Percentiles rank a stretch among this genome's conserved stretches.
Evolutionary conservation across 2,329 filamentous ascomycete genomes (phyloP).

Genomic region (Aplosporella prunicola): DNA sequence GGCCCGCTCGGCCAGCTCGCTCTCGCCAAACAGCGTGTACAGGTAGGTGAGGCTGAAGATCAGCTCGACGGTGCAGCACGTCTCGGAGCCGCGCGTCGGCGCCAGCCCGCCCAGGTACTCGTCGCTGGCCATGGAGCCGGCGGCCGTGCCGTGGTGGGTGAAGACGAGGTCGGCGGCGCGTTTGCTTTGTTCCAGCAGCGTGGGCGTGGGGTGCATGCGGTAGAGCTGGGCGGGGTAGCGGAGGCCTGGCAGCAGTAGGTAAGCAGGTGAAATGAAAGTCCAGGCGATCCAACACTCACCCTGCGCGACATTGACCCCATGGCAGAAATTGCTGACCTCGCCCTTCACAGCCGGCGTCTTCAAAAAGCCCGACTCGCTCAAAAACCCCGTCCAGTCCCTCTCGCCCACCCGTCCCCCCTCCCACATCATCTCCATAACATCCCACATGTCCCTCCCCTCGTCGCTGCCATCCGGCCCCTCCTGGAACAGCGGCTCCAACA

Average conservation of each 20-base stretch:
- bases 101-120: constrained; percentile 32
- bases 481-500: constrained; percentile 41
- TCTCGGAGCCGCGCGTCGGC: constrained; percentile 28
- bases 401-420: constrained; percentile 18
- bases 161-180: constrained; percentile 31
- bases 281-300: constrained; percentile 25
- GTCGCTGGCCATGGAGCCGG: constrained; percentile 36
- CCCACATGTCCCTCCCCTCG: constrained; percentile 21
- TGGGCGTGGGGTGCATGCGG: constrained; percentile 30
- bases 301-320: constrained; percentile 39
- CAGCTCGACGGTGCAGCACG: constrained; percentile 28
- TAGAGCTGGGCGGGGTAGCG: constrained; percentile 33
- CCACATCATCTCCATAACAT: constrained; percentile 34
- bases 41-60: constrained; percentile 26
- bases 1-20: constrained; percentile 35
- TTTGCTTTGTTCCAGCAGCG: constrained; percentile 27
- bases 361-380: constrained; percentile 25
- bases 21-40: constrained; percentile 25
- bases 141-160: constrained; percentile 32
- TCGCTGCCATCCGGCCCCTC: not conserved
- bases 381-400: constrained; percentile 27
- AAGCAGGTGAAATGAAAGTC: not conserved
- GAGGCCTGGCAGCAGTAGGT: not conserved
- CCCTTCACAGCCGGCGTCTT: not conserved
- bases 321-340: constrained; percentile 23